Conservation (phyloP, 208 protist genomes). For the Acanthamoeba healyi region DNA sequence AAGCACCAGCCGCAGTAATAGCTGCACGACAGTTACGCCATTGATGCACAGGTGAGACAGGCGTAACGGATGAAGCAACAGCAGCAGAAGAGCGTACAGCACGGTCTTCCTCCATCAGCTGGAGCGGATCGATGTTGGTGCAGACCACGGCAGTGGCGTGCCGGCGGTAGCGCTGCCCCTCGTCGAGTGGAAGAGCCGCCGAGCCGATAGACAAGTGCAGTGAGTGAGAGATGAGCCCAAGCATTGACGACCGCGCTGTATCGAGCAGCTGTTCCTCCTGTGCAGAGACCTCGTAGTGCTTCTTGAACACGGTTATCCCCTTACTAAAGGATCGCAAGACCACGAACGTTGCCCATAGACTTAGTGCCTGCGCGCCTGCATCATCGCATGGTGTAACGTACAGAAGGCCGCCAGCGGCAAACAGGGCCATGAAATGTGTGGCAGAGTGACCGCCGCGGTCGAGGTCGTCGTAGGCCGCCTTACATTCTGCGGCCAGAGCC, state of each 20-base stretch:
- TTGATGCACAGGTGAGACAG: background rate
- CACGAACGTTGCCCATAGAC: background rate
- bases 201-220: background rate
- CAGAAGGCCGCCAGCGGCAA: conserved; percentile 35
- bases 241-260: background rate
- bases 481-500: background rate
- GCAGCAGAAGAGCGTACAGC: background rate
- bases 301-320: background rate
- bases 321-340: background rate
- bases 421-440: conserved; percentile 17
- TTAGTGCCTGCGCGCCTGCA: background rate
- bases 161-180: background rate
- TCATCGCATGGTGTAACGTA: background rate
- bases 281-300: background rate
- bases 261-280: conserved; percentile 19
- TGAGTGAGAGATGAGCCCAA: background rate
- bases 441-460: background rate
- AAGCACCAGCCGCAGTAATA: background rate
- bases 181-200: background rate
- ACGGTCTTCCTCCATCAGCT: background rate
- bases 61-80: background rate
- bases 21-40: too few species aligned
- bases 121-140: background rate
- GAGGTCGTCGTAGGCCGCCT: background rate
- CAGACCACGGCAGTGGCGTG: background rate